Conservation (phyloP, 441 rosid genomes). For the Adansonia madagascariensis region DNA sequence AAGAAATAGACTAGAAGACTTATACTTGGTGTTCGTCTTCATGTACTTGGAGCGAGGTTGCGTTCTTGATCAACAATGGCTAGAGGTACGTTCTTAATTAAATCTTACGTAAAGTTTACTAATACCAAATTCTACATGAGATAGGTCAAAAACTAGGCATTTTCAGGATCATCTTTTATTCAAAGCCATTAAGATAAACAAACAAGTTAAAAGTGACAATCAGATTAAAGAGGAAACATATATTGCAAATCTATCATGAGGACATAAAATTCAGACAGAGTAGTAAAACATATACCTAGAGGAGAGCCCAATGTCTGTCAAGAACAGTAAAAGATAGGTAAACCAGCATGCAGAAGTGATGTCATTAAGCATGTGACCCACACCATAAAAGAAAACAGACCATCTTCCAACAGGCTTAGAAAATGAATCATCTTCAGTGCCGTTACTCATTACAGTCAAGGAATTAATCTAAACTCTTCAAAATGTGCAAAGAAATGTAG, state of each 20-base stretch:
- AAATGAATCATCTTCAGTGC: constrained; percentile 52
- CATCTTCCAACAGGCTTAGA: constrained; percentile 65
- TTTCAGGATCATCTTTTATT: background rate
- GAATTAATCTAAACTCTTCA: background rate
- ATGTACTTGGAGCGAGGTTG: too few species aligned
- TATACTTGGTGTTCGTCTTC: too few species aligned
- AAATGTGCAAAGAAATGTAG: background rate
- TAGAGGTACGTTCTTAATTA: too few species aligned
- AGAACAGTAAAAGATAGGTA: constrained; percentile 84
- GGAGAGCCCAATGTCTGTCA: constrained; percentile 84
- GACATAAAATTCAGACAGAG: background rate
- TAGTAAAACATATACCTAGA: constrained; percentile 53
- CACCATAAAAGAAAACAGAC: constrained; percentile 79
- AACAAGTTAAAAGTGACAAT: background rate
- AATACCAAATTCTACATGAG: background rate
- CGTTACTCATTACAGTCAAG: constrained; percentile 37
- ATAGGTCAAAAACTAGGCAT: background rate
- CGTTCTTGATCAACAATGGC: too few species aligned
- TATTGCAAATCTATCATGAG: background rate
- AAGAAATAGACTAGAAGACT: too few species aligned
- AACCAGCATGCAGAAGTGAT: constrained; percentile 98
- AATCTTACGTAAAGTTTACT: background rate
- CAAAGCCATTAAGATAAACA: background rate
- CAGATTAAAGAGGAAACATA: background rate
- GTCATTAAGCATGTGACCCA: constrained; percentile 97